Conservation (phyloP, 805 yeast species). For the Lachancea waltii region DNA sequence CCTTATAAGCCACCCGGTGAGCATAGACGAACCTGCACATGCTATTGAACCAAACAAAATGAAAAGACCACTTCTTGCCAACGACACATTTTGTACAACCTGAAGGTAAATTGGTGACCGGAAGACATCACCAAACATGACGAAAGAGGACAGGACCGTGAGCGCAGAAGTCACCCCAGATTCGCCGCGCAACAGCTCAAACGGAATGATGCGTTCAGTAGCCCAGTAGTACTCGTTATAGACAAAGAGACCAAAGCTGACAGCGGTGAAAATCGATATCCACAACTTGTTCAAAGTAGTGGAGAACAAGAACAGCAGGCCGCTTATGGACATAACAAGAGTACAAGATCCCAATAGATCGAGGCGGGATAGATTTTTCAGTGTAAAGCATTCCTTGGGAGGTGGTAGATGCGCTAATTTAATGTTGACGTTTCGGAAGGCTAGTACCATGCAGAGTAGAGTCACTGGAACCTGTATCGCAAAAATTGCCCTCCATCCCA, state of each 20-base stretch:
- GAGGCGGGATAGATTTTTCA: conserved; percentile 47
- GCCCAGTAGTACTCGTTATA: conserved; percentile 33
- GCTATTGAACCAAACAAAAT: conserved; percentile 51
- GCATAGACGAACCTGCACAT: conserved; percentile 47
- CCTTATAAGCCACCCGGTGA: conserved; percentile 43
- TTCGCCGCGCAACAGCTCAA: conserved; percentile 44
- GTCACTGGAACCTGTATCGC: conserved; percentile 43
- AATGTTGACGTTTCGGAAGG: conserved; percentile 33
- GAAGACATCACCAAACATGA: conserved; percentile 44
- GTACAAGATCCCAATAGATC: conserved; percentile 63
- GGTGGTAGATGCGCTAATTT: conserved; percentile 48
- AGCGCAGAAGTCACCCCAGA: conserved; percentile 48
- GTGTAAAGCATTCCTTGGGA: conserved; percentile 37
- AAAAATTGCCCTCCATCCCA: conserved; percentile 63
- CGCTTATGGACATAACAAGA: conserved; percentile 48
- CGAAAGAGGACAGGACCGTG: conserved; percentile 40
- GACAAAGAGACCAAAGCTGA: conserved; percentile 31
- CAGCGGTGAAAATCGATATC: conserved; percentile 28
- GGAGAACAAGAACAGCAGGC: conserved; percentile 42
- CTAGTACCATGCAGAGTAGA: conserved; percentile 35
- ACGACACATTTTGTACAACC: conserved; percentile 44
- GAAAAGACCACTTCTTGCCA: conserved; percentile 50
- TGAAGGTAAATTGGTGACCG: conserved; percentile 55
- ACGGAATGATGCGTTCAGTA: conserved; percentile 54
- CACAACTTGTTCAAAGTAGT: conserved; percentile 39